phyloP scores from a whole-genome alignment of 495 filamentous ascomycete genomes.

The Hypoxylon trugodes region DNA sequence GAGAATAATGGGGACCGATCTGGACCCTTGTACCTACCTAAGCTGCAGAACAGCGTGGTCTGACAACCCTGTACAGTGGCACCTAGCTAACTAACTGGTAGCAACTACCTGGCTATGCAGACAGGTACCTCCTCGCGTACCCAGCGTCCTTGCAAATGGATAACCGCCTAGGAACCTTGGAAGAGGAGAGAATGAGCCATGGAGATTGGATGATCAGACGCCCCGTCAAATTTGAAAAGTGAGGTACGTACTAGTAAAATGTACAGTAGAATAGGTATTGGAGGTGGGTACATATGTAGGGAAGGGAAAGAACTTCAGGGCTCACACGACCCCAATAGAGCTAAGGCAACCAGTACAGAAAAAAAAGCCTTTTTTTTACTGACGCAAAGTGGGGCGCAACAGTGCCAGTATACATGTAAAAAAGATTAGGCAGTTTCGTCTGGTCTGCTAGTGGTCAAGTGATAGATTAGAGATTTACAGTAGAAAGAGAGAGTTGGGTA shows the following conservation, averaged over 20 bases:
- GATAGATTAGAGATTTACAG: too few species aligned
- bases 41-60: conserved; percentile 24
- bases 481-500: too few species aligned
- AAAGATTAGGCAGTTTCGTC: background rate
- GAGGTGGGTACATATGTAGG: too few species aligned
- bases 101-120: background rate
- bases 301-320: too few species aligned
- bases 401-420: too few species aligned
- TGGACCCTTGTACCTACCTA: conserved; percentile 11
- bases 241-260: conserved; percentile 11
- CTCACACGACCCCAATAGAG: conserved; percentile 1
- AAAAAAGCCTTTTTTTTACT: too few species aligned
- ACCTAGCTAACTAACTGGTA: conserved; percentile 8
- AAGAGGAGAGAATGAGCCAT: background rate
- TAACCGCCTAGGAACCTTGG: background rate
- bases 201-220: conserved; percentile 2
- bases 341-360: conserved; percentile 4
- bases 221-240: conserved; percentile 3
- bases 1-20: conserved; percentile 32
- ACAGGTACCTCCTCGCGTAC: background rate
- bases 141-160: conserved; percentile 1
- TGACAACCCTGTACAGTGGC: conserved; percentile 15
- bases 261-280: too few species aligned
- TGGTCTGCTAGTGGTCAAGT: background rate
- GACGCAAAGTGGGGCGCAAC: background rate